Evolutionary conservation across 2,329 filamentous ascomycete genomes (phyloP), one percentile per base, ranked within the genome.

Genomic region (Amylocarpus encephaloides): DNA sequence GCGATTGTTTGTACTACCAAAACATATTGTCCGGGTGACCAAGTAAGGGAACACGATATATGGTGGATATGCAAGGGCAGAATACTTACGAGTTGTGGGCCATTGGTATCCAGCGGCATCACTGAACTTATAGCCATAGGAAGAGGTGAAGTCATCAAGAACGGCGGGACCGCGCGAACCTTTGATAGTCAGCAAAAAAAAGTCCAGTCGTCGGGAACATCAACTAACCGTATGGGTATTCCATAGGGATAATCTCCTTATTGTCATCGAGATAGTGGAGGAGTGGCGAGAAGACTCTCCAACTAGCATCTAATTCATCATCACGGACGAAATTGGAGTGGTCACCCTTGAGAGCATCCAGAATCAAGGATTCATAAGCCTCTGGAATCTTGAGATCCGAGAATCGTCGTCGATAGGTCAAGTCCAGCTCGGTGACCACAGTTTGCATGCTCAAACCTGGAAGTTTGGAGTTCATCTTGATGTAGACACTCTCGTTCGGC

Each of bases 391-490:
- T 98, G 51, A 98, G 82, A 72, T 98, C 93, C 15, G 93, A 97
- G 83, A 98, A 98, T 62, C 94, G 87, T 71, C 93, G 85, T 68
- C 94, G 84, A 78, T 98, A 98, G 58, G 94, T 98, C 61, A 98
- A 82, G 67, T 98, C 93, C 53, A 98, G 86, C 76, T 98, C 93
- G 53, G 93, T 98, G 62, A 96, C 88, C 35, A 97, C 93, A 11
- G 93, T 98, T 78, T 98, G 93, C 91, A 97, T 98, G 77, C 90
- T 97, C 64, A 98, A 78, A 64, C 93, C 93, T 16, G 93, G 94
- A 52, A 98, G 79, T 79, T 98, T 98, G 29, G 92, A 97, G 85
- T 98, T 98, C 93, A 98, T 98, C 83, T 98, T 98, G 72, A 97
- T 95, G 76, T 98, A 98, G 61, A 98, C 91, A 68, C 88, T 95